phyloP scores from a whole-genome alignment of 306 rosid species.

The Vicia sativa region DNA sequence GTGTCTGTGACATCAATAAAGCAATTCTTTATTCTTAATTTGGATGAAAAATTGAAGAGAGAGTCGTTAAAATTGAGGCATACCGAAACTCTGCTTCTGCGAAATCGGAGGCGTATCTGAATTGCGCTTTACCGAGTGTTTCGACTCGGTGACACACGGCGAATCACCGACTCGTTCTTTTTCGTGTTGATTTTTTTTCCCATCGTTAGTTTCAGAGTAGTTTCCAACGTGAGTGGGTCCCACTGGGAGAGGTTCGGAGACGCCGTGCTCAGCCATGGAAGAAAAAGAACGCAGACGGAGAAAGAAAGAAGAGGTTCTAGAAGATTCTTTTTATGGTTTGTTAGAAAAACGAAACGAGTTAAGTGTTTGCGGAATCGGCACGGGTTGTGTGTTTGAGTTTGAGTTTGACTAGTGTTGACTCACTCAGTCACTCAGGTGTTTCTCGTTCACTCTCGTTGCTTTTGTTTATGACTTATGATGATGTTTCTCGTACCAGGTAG shows the following conservation, averaged over 20 bases:
- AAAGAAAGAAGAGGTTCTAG: conserved; percentile 26
- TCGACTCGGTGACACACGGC: conserved; percentile 29
- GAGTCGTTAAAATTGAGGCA: conserved; percentile 28
- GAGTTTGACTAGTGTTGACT: conserved; percentile 56
- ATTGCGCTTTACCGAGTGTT: conserved; percentile 11
- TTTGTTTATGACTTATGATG: conserved; percentile 1
- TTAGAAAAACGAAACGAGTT: conserved; percentile 36
- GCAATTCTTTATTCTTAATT: conserved; percentile 9
- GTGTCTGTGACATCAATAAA: conserved; percentile 52
- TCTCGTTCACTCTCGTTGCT: conserved; percentile 5
- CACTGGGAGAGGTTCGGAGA: conserved; percentile 40
- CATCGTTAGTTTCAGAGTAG: conserved; percentile 35
- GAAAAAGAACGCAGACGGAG: background rate
- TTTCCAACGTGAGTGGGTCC: conserved; percentile 34
- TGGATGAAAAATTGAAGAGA: background rate
- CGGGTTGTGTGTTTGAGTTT: conserved; percentile 42
- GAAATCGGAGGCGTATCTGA: conserved; percentile 65
- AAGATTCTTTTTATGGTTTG: conserved; percentile 41
- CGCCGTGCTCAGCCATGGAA: conserved; percentile 53
- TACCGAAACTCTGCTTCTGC: conserved; percentile 53
- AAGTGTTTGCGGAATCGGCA: conserved; percentile 40
- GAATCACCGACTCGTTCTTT: conserved; percentile 31
- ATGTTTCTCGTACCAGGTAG: conserved; percentile 17
- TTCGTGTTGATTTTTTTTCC: background rate
- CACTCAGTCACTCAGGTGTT: conserved; percentile 49